Evolutionary conservation across 345 rosid genomes (phyloP).

Genomic region (Leavenworthia alabamica): DNA sequence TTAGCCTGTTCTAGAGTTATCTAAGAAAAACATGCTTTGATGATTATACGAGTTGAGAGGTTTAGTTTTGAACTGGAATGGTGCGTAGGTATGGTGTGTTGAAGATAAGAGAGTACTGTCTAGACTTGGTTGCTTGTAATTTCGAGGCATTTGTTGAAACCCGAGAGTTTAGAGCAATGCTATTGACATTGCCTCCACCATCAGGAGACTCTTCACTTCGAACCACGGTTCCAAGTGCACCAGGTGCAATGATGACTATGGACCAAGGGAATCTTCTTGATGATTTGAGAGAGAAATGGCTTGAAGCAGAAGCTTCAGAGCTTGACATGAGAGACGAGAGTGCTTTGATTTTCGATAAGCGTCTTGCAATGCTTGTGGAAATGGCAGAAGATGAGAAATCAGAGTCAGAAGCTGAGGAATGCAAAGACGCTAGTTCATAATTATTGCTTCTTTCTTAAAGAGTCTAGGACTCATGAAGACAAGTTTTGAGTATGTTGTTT

Average conservation of each 20-base stretch:
- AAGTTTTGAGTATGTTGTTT: conserved; percentile 1
- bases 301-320: conserved; percentile 92
- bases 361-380: conserved; percentile 73
- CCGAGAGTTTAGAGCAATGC: conserved; percentile 75
- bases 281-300: conserved; percentile 96
- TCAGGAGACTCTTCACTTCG: conserved; percentile 90
- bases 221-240: conserved; percentile 85
- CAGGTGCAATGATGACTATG: conserved; percentile 58
- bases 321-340: conserved; percentile 97
- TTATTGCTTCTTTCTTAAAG: background rate
- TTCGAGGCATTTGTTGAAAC: conserved; percentile 87
- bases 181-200: conserved; percentile 85
- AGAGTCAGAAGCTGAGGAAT: conserved; percentile 17
- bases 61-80: background rate
- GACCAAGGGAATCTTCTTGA: conserved; percentile 85
- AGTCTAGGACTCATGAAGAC: background rate
- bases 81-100: conserved; percentile 80
- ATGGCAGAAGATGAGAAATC: conserved; percentile 66
- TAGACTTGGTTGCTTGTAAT: conserved; percentile 76
- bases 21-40: background rate
- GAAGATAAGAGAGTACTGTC: conserved; percentile 85
- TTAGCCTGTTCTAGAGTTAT: background rate
- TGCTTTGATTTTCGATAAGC: conserved; percentile 77
- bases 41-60: background rate
- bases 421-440: conserved; percentile 24